Percentiles rank a stretch among this genome's conserved stretches.
phyloP scores from a whole-genome alignment of 164 flowering plant species.

The Warburgia ugandensis region DNA sequence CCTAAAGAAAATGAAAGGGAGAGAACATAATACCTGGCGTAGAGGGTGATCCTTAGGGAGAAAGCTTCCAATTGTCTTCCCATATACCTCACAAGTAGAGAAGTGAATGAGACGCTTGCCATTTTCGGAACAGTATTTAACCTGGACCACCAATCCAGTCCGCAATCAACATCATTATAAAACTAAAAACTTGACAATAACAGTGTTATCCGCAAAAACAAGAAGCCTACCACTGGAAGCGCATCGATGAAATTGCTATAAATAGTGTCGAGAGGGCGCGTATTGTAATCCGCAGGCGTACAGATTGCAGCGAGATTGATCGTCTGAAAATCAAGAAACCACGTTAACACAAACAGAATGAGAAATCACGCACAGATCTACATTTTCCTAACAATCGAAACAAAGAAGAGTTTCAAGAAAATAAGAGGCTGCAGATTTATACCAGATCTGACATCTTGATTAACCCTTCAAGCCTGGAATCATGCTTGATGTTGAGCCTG shows the following conservation, averaged over 20 bases:
- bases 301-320: constrained; percentile 79
- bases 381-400: background rate
- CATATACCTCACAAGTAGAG: constrained; percentile 98
- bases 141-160: constrained; percentile 32
- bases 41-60: constrained; percentile 88
- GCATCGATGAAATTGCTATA: constrained; percentile 80
- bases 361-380: background rate
- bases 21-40: constrained; percentile 48
- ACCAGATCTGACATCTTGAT: constrained; percentile 97
- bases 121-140: constrained; percentile 93
- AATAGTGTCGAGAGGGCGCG: constrained; percentile 73
- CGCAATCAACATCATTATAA: background rate
- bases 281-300: constrained; percentile 79
- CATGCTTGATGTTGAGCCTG: constrained; percentile 87
- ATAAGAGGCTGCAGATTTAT: background rate
- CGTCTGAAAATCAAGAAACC: constrained; percentile 29
- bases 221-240: constrained; percentile 54
- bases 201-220: too few species aligned
- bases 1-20: background rate
- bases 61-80: constrained; percentile 88
- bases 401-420: too few species aligned
- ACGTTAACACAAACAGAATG: background rate
- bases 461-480: constrained; percentile 88
- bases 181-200: too few species aligned
- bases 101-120: constrained; percentile 94